Evolutionary conservation across 2,329 filamentous ascomycete species (phyloP).

Genomic region (Cladosporium oxysporum): DNA sequence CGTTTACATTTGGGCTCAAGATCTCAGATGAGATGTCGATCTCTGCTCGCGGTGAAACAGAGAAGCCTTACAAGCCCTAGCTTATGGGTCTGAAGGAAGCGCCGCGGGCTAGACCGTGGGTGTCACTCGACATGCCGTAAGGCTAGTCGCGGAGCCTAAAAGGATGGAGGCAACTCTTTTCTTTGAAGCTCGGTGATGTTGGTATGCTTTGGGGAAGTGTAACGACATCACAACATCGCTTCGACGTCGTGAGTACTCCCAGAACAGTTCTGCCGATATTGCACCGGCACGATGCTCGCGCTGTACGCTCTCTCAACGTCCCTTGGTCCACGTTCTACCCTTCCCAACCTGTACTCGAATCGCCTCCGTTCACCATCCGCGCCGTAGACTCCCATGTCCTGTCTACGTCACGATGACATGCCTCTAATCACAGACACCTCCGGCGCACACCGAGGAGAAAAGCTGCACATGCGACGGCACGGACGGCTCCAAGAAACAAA

Average conservation of each 20-base stretch:
- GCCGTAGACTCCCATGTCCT: background rate
- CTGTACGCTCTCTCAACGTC: too few species aligned
- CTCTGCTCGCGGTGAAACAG: background rate
- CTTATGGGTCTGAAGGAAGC: background rate
- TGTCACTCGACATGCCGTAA: background rate
- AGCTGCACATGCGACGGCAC: background rate
- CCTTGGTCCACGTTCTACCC: too few species aligned
- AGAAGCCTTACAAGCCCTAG: slow-evolving; percentile 1
- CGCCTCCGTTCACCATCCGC: background rate
- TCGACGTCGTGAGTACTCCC: background rate
- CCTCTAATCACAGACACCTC: background rate
- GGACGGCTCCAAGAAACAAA: background rate
- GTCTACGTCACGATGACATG: background rate
- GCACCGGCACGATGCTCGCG: too few species aligned
- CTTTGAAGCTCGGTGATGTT: background rate
- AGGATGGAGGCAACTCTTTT: background rate
- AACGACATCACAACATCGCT: background rate
- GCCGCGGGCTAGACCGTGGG: background rate
- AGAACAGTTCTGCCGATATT: background rate
- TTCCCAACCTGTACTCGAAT: too few species aligned
- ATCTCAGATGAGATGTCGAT: slow-evolving; percentile 4
- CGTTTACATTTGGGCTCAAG: background rate
- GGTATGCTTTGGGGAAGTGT: background rate
- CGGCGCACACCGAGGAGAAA: background rate
- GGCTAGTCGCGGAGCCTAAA: background rate